Evolutionary conservation across 495 filamentous ascomycete species (phyloP).

Genomic region (Talaromyces trachyspermus): DNA sequence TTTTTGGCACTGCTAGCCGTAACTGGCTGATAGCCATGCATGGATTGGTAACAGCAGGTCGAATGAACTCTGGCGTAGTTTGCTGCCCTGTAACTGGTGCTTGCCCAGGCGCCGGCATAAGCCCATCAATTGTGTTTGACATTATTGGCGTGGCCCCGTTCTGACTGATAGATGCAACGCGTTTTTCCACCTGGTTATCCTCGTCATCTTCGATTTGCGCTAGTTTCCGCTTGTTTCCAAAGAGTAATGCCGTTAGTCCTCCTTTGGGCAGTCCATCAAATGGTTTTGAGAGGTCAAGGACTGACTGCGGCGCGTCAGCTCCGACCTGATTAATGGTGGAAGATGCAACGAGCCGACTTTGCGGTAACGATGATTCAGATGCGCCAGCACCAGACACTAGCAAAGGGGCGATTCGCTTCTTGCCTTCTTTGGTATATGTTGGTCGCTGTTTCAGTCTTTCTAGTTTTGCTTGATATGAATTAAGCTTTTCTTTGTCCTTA

Average conservation of each 20-base stretch:
- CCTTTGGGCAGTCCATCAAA: slow-evolving; percentile 91
- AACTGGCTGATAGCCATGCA: slow-evolving; percentile 73
- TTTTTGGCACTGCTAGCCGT: slow-evolving; percentile 82
- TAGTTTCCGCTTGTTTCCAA: slow-evolving; percentile 89
- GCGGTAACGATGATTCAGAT: slow-evolving; percentile 79
- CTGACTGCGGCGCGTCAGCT: slow-evolving; percentile 69
- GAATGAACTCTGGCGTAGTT: slow-evolving; percentile 76
- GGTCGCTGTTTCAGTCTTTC: slow-evolving; percentile 82
- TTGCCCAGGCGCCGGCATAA: slow-evolving; percentile 56
- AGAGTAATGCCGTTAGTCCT: slow-evolving; percentile 71
- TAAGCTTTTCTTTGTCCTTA: slow-evolving; percentile 33
- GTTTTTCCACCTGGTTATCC: slow-evolving; percentile 60
- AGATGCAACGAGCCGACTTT: slow-evolving; percentile 72
- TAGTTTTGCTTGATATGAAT: slow-evolving; percentile 58
- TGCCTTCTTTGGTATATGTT: slow-evolving; percentile 93
- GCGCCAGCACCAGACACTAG: slow-evolving; percentile 79
- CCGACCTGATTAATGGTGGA: slow-evolving; percentile 47
- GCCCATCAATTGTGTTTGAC: slow-evolving; percentile 65
- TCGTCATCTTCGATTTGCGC: slow-evolving; percentile 58
- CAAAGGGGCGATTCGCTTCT: slow-evolving; percentile 87
- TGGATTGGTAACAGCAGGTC: slow-evolving; percentile 80
- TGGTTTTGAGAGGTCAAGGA: slow-evolving; percentile 87
- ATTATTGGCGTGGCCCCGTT: slow-evolving; percentile 68
- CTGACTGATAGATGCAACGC: slow-evolving; percentile 45
- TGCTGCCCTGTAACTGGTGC: slow-evolving; percentile 50